Evolutionary conservation across 2,329 filamentous ascomycete genomes (phyloP).

Genomic region (Eurotiales sp.): DNA sequence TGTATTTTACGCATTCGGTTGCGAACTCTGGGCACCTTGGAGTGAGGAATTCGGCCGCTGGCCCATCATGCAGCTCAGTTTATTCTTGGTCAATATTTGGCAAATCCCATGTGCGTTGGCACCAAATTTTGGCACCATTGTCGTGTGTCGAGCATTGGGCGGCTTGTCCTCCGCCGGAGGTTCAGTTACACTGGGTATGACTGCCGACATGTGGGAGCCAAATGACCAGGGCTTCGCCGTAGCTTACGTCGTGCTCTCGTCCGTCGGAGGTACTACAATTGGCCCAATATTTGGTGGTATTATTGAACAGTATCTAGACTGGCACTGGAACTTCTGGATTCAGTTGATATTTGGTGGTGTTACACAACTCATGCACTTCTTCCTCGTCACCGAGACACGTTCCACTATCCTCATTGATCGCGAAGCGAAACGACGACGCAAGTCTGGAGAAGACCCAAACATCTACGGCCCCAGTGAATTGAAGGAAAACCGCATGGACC

Average conservation of each 20-base stretch:
- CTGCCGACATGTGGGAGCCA: conserved; percentile 59
- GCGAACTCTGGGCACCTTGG: conserved; percentile 84
- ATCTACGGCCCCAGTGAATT: conserved; percentile 72
- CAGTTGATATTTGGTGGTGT: conserved; percentile 30
- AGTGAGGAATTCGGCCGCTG: conserved; percentile 75
- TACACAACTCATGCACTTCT: conserved; percentile 50
- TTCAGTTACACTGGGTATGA: conserved; percentile 61
- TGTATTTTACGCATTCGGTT: conserved; percentile 75
- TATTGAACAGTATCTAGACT: conserved; percentile 44
- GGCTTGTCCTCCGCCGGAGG: conserved; percentile 62
- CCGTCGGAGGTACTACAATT: conserved; percentile 49
- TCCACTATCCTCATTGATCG: conserved; percentile 55
- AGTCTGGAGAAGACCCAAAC: conserved; percentile 50
- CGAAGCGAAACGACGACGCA: conserved; percentile 54
- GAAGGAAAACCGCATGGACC: conserved; percentile 52
- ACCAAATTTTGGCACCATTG: conserved; percentile 39
- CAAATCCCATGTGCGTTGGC: conserved; percentile 7
- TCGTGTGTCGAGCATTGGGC: conserved; percentile 63
- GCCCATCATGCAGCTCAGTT: conserved; percentile 63
- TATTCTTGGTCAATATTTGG: conserved; percentile 6
- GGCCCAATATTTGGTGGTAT: conserved; percentile 52
- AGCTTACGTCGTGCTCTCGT: conserved; percentile 58
- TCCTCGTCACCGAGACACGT: conserved; percentile 52
- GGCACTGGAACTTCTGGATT: conserved; percentile 45
- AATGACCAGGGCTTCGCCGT: conserved; percentile 58